Evolutionary conservation across 1,139 yeast species (phyloP).

Genomic region (Yamadazyma taylorii): DNA sequence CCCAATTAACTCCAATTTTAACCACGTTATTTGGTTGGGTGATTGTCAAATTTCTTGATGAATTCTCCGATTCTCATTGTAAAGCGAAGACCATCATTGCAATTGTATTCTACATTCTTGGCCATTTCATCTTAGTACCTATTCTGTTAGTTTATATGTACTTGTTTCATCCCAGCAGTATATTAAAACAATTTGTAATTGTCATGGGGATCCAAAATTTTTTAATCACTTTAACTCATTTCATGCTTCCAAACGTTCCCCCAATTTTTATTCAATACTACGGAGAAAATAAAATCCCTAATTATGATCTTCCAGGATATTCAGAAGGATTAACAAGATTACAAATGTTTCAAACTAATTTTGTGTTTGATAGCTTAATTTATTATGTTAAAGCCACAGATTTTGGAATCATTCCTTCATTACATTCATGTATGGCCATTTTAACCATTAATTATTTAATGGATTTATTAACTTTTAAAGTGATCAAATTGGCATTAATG

Average conservation of each 20-base stretch:
- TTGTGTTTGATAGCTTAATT: conserved; percentile 50
- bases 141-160: conserved; percentile 62
- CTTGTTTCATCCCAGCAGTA: conserved; percentile 67
- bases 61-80: conserved; percentile 29
- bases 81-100: conserved; percentile 52
- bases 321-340: conserved; percentile 70
- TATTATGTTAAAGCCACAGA: conserved; percentile 69
- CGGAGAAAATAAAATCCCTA: conserved; percentile 53
- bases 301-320: conserved; percentile 63
- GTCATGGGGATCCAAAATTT: conserved; percentile 62
- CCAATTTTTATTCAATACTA: conserved; percentile 69
- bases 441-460: conserved; percentile 50
- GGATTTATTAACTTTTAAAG: conserved; percentile 40
- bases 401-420: conserved; percentile 68
- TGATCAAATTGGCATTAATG: conserved; percentile 33
- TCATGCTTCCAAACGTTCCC: conserved; percentile 64
- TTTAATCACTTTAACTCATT: conserved; percentile 58
- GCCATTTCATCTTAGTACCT: conserved; percentile 63
- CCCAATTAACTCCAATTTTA: conserved; percentile 22
- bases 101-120: conserved; percentile 60
- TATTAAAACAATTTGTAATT: conserved; percentile 49
- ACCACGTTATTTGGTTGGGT: conserved; percentile 38
- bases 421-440: conserved; percentile 65
- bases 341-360: conserved; percentile 62
- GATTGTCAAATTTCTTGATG: conserved; percentile 39